Evolutionary conservation across 176 grass and related monocot genomes (phyloP).

Genomic region (Olyra latifolia): DNA sequence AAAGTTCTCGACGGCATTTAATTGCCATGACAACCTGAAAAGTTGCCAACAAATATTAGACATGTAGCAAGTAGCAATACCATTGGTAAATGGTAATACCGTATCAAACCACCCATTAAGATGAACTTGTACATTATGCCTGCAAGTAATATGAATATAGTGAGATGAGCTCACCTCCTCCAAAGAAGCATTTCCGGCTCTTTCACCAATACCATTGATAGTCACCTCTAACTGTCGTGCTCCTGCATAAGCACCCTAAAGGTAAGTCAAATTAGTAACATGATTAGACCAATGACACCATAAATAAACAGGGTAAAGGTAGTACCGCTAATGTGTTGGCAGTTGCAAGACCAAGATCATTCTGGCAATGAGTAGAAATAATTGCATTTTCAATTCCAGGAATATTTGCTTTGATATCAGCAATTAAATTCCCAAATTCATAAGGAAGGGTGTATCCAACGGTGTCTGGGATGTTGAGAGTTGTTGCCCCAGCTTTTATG

Average conservation of each 20-base stretch:
- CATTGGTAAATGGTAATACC: neutral
- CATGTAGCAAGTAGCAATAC: neutral
- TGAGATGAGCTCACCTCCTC: conserved; percentile 67
- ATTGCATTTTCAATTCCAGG: conserved; percentile 87
- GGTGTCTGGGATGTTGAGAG: conserved; percentile 95
- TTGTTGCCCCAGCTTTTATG: conserved; percentile 93
- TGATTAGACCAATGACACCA: neutral
- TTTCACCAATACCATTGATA: conserved; percentile 97
- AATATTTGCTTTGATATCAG: conserved; percentile 87
- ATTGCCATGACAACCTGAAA: conserved; percentile 90
- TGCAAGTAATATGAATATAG: conserved; percentile 5
- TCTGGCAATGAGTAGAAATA: conserved; percentile 98
- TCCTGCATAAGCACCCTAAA: conserved; percentile 85
- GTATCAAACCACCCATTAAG: neutral
- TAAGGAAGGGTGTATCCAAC: conserved; percentile 87
- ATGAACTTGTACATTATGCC: neutral
- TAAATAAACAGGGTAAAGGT: conserved; percentile 28
- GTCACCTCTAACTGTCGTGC: conserved; percentile 94
- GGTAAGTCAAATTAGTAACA: conserved; percentile 52
- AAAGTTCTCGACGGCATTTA: conserved; percentile 73
- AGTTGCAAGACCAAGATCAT: conserved; percentile 94
- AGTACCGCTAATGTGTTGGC: conserved; percentile 90
- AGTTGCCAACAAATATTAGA: neutral
- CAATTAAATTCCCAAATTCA: conserved; percentile 84
- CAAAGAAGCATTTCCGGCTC: conserved; percentile 97